Conservation (phyloP, 768 basidiomycete species). For the Termitomyces bulborhizus region DNA sequence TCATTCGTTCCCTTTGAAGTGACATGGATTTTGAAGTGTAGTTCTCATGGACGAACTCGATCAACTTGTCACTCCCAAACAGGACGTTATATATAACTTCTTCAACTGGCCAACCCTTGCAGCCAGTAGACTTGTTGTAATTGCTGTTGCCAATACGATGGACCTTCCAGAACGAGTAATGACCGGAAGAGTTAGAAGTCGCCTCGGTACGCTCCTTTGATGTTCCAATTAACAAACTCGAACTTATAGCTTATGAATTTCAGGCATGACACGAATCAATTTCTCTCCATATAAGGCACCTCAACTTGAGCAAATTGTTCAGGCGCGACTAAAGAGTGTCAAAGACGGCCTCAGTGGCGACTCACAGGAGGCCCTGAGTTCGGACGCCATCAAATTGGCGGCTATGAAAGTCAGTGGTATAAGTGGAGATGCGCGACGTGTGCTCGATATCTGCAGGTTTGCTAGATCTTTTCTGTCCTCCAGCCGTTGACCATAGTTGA, state of each 20-base stretch:
- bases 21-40: constrained; percentile 46
- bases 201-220: constrained; percentile 53
- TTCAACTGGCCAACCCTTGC: constrained; percentile 98
- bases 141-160: constrained; percentile 98
- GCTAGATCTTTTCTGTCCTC: background rate
- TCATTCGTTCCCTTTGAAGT: background rate
- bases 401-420: constrained; percentile 67
- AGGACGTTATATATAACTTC: constrained; percentile 99
- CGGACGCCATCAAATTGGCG: constrained; percentile 79
- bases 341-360: constrained; percentile 42
- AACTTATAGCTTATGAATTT: background rate
- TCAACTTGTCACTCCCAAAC: constrained; percentile 91
- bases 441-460: constrained; percentile 88
- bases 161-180: constrained; percentile 94
- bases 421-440: constrained; percentile 90
- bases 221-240: background rate
- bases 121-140: constrained; percentile 84
- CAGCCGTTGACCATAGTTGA: background rate
- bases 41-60: constrained; percentile 99
- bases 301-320: constrained; percentile 82
- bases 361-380: constrained; percentile 45
- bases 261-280: constrained; percentile 87
- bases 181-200: constrained; percentile 86
- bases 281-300: constrained; percentile 82
- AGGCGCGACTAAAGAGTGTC: constrained; percentile 66